Conservation (phyloP, 75 land plant genomes). For the Selaginella moellendorffii region DNA sequence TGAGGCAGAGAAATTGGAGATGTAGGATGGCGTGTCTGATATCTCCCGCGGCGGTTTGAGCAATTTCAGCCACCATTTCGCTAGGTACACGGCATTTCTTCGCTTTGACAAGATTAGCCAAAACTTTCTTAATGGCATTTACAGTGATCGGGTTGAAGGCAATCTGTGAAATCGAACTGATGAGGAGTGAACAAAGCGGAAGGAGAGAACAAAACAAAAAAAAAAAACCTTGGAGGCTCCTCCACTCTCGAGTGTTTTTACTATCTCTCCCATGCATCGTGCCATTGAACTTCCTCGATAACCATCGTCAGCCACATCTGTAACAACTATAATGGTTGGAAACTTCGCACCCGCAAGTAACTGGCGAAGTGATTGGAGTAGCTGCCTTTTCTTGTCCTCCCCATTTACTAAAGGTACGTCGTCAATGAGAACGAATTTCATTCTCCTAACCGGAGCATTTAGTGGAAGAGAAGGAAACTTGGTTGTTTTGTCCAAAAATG, state of each 20-base stretch:
- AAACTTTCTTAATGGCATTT: conserved; percentile 55
- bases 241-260: conserved; percentile 35
- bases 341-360: conserved; percentile 39
- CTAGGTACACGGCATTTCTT: conserved; percentile 31
- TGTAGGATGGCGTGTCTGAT: conserved; percentile 73
- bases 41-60: conserved; percentile 72
- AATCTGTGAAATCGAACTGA: conserved; percentile 44
- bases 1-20: conserved; percentile 49
- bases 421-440: conserved; percentile 56
- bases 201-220: not conserved
- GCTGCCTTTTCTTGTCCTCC: conserved; percentile 24
- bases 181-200: not conserved
- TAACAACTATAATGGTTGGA: conserved; percentile 54
- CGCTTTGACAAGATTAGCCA: conserved; percentile 38
- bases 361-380: conserved; percentile 34
- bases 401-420: conserved; percentile 66
- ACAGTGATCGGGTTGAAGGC: conserved; percentile 72
- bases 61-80: conserved; percentile 47
- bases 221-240: conserved; percentile 66
- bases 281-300: conserved; percentile 13
- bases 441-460: not conserved
- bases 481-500: conserved; percentile 49
- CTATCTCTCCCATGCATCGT: conserved; percentile 29
- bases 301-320: conserved; percentile 39
- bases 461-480: conserved; percentile 45